A percentile compares a stretch with the other conserved stretches of the same genome.
Evolutionary conservation across 306 rosid species (phyloP).

Genomic region (Acmispon strigosus): DNA sequence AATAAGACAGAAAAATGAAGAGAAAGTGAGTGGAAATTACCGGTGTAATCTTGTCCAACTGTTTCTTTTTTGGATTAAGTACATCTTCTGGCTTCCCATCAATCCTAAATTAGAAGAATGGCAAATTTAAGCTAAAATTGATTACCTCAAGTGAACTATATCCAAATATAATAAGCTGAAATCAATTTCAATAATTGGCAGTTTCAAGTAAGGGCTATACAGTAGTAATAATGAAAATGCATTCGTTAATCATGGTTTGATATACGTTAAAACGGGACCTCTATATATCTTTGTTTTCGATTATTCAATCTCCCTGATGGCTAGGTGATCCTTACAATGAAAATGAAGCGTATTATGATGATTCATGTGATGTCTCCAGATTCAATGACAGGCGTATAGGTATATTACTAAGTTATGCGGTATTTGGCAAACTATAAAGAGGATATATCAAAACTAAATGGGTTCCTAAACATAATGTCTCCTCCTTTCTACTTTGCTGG

Average conservation of each 20-base stretch:
- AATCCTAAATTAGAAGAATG: slow-evolving; percentile 39
- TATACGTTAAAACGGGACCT: neutral
- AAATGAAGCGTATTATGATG: too few relatives aligned
- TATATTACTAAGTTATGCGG: neutral
- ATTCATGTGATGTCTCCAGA: neutral
- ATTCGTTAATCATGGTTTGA: neutral
- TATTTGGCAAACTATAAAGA: neutral
- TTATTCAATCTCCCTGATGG: neutral
- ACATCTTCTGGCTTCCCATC: slow-evolving; percentile 98
- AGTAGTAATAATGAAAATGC: neutral
- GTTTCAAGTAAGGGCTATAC: neutral
- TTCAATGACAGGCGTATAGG: neutral
- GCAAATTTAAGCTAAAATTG: slow-evolving; percentile 4
- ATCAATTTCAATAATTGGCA: neutral
- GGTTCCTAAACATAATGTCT: neutral
- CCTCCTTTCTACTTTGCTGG: too few relatives aligned
- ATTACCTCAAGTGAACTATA: neutral
- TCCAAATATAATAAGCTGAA: neutral
- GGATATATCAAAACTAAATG: neutral
- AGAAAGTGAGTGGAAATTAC: slow-evolving; percentile 26
- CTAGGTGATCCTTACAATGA: neutral
- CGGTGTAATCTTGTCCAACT: slow-evolving; percentile 89
- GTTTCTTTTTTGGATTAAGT: slow-evolving; percentile 98
- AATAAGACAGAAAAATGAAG: too few relatives aligned
- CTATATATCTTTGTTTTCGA: neutral